A percentile compares a stretch with the other conserved stretches of the same genome.
Conservation (phyloP, 371 early-diverging fungal species). For the Mortierella sp. region DNA sequence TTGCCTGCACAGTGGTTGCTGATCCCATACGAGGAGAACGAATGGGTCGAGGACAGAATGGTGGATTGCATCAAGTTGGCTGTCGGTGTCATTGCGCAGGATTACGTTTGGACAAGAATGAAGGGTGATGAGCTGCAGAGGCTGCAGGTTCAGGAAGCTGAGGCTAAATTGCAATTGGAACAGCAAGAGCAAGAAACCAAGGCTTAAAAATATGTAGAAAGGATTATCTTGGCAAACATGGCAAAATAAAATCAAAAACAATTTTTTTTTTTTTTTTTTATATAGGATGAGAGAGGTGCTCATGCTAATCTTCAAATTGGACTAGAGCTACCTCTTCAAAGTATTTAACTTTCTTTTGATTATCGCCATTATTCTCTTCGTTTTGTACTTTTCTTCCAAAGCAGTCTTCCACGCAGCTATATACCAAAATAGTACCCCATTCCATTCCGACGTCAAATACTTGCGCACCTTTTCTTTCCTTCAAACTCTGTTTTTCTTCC, state of each 20-base stretch:
- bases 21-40: conserved; percentile 75
- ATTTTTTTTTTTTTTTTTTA: background rate
- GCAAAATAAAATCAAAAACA: background rate
- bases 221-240: no score
- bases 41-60: conserved; percentile 79
- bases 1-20: conserved; percentile 71
- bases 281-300: background rate
- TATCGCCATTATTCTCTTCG: conserved; percentile 16
- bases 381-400: conserved; percentile 24
- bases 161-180: conserved; percentile 29
- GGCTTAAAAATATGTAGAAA: background rate
- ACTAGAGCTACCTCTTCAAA: conserved; percentile 76
- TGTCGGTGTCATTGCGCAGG: conserved; percentile 72
- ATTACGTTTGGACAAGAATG: conserved; percentile 81
- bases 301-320: conserved; percentile 70
- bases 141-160: conserved; percentile 47
- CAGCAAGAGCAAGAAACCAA: conserved; percentile 29
- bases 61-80: conserved; percentile 68
- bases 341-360: conserved; percentile 59
- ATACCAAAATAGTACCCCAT: conserved; percentile 91
- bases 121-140: conserved; percentile 57
- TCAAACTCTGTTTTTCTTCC: conserved; percentile 37
- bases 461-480: conserved; percentile 61
- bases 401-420: conserved; percentile 87
- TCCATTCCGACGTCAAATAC: conserved; percentile 88